These are phyloP conservation scores for Austroboletus olivaceoglutinosus DNA, from an alignment of 1,284 basidiomycete species.

Conservation along the genomic window DNA sequence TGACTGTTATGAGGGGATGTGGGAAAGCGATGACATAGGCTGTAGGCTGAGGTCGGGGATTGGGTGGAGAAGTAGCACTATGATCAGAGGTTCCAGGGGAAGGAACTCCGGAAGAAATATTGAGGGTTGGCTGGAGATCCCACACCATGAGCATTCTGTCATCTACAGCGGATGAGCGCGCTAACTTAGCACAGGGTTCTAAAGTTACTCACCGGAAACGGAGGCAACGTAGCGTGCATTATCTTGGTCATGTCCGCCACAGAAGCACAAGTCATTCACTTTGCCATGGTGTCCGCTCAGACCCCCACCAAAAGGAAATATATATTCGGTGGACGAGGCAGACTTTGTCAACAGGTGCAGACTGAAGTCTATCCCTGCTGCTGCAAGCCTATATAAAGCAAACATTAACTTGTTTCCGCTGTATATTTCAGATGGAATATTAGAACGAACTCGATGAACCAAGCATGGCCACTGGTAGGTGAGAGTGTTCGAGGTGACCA, in stretches of 20 bases:
- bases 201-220: slow-evolving; percentile 56
- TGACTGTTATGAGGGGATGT: slow-evolving; percentile 63
- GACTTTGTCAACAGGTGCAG: slow-evolving; percentile 66
- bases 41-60: slow-evolving; percentile 59
- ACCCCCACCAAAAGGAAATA: slow-evolving; percentile 72
- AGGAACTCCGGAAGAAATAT: slow-evolving; percentile 38
- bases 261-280: slow-evolving; percentile 73
- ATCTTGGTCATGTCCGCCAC: slow-evolving; percentile 65
- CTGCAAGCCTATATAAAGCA: slow-evolving; percentile 50
- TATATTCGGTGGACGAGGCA: slow-evolving; percentile 45
- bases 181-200: neutral
- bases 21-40: slow-evolving; percentile 72
- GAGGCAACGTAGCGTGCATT: slow-evolving; percentile 72
- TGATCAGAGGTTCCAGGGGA: slow-evolving; percentile 27
- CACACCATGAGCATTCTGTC: slow-evolving; percentile 82
- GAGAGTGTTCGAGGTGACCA: slow-evolving; percentile 72
- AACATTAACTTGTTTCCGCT: slow-evolving; percentile 1
- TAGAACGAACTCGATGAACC: slow-evolving; percentile 64
- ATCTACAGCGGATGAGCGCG: slow-evolving; percentile 41
- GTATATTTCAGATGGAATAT: neutral
- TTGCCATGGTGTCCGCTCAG: slow-evolving; percentile 72
- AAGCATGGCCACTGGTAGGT: slow-evolving; percentile 59
- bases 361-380: slow-evolving; percentile 64
- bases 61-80: slow-evolving; percentile 22
- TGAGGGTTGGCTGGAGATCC: slow-evolving; percentile 63